phyloP scores from a whole-genome alignment of 345 rosid species.

The Cochlearia excelsa region DNA sequence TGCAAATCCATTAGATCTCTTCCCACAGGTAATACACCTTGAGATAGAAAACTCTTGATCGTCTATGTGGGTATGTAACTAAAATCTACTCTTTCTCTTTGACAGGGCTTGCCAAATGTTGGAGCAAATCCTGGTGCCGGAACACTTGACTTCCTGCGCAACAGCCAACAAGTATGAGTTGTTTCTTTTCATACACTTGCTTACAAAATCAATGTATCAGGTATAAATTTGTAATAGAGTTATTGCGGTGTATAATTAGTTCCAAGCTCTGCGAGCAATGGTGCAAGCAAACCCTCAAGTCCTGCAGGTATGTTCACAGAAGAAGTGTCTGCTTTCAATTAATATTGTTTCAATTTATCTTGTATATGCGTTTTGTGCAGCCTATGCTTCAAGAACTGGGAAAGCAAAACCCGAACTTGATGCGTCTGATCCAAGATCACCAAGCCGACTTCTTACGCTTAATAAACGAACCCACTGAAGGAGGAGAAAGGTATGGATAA shows the following conservation, averaged over 20 bases:
- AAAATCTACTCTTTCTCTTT: constrained; percentile 1
- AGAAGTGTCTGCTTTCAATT: background rate
- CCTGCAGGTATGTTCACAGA: constrained; percentile 49
- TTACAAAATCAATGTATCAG: constrained; percentile 1
- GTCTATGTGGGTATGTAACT: background rate
- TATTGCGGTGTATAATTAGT: constrained; percentile 41
- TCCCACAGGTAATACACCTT: constrained; percentile 67
- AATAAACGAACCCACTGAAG: constrained; percentile 85
- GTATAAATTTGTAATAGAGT: background rate
- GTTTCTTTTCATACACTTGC: background rate
- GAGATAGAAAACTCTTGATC: constrained; percentile 2
- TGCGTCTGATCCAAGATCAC: constrained; percentile 87
- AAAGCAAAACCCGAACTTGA: constrained; percentile 76
- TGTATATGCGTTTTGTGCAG: constrained; percentile 38
- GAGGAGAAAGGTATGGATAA: constrained; percentile 61
- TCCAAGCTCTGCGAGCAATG: constrained; percentile 80
- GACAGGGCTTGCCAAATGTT: constrained; percentile 79
- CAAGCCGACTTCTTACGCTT: constrained; percentile 81
- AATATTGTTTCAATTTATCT: constrained; percentile 4
- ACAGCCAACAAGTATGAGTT: constrained; percentile 74
- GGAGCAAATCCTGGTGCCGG: constrained; percentile 75
- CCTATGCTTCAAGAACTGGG: constrained; percentile 96
- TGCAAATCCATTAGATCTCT: constrained; percentile 65
- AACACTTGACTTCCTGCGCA: constrained; percentile 76
- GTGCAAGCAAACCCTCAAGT: constrained; percentile 85